Conservation (phyloP, 2,329 filamentous ascomycete genomes). For the Ophiostoma triangulosporum region DNA sequence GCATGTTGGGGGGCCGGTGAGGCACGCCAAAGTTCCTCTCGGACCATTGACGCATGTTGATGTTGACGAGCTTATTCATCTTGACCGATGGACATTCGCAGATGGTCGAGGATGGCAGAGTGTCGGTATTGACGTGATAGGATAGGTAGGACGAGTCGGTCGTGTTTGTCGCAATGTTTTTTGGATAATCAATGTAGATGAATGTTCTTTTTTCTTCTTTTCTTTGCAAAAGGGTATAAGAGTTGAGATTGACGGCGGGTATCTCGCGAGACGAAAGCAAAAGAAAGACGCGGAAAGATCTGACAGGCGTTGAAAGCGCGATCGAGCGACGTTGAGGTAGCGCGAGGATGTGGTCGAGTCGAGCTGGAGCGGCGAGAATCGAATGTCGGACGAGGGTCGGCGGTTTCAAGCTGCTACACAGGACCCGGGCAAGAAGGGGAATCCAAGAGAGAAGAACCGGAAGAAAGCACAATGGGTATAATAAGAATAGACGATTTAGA, state of each 20-base stretch:
- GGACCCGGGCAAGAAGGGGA: neutral
- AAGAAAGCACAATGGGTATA: neutral
- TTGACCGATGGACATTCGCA: conserved; percentile 15
- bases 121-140: neutral
- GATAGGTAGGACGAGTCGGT: neutral
- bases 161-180: neutral
- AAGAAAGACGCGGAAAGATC: neutral
- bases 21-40: conserved; percentile 55
- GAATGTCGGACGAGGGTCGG: neutral
- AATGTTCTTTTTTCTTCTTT: neutral
- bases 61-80: conserved; percentile 54
- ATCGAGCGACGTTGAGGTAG: neutral
- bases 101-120: neutral
- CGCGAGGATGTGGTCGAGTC: neutral
- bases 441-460: neutral
- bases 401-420: neutral
- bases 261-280: conserved; percentile 2
- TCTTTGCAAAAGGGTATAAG: conserved; percentile 2
- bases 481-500: neutral
- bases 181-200: neutral
- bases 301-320: too few relatives aligned
- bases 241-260: neutral
- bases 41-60: conserved; percentile 56
- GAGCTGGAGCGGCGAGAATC: neutral
- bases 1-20: conserved; percentile 37